Base-by-base conservation (phyloP, 2,329 filamentous ascomycete species). In the Aspergillus puulaauensis region DNA sequence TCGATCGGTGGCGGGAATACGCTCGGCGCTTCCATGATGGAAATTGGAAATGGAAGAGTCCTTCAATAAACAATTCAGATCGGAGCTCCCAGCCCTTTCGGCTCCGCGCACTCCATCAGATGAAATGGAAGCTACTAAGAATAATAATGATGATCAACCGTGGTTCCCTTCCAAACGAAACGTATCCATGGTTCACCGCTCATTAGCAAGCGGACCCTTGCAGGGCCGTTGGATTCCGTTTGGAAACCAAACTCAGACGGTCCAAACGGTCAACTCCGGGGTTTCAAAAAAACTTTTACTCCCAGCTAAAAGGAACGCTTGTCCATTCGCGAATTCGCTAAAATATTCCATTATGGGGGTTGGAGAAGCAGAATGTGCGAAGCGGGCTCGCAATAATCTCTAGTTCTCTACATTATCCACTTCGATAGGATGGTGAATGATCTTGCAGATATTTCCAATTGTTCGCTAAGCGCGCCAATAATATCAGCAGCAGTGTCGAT, bases 131-230 rank as follows among this genome's bases (percentile, higher is more conserved):
- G 35, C 12, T 24, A 27, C 48, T 54, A 59, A 57, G 35, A 50
- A 46, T 54, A 49, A 31, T 31, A 31, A 56, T 59, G 43, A 61
- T 37, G 52, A 63, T 63, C 61, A 60, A 57, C 52, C 44, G 27
- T 48, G 55, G 45, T 51, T 44, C 40, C 52, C 54, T 61, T 61
- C 58, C 57, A 60, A 57, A 40, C 15, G 40, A 63, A 64, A 60
- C 39, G 17, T 31, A 57, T 54, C 61, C 61, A 60, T 57, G 61
- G 61, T 61, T 61, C 61, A 62, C 57, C 59, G 54, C 56, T 61
- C 50, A 45, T 58, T 60, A 53, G 54, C 44, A 6, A 39, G 55
- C 55, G 44, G 49, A 49, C 50, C 55, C 55, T 57, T 49, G n/a
- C 12, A 37, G 39, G 24, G 35, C 41, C 40, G 31, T 46, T 39